Evolutionary conservation across 2,329 filamentous ascomycete genomes (phyloP).

Genomic region (Trichoderma oligosporum): DNA sequence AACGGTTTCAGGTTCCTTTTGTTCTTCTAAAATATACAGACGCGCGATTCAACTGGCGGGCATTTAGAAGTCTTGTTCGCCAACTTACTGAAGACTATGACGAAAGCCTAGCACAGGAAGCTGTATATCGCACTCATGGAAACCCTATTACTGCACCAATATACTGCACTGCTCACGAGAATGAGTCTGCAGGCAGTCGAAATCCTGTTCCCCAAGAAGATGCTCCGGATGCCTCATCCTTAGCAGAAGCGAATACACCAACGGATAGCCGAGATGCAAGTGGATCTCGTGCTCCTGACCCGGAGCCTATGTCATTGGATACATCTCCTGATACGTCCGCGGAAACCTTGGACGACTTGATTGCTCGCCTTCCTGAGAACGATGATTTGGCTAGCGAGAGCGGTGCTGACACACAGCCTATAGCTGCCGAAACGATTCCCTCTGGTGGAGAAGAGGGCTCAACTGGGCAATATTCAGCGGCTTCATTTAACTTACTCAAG

Average conservation of each 20-base stretch:
- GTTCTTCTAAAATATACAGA: conserved; percentile 44
- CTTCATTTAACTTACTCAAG: conserved; percentile 42
- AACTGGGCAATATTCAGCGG: conserved; percentile 21
- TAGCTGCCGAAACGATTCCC: conserved; percentile 15
- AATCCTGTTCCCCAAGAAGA: conserved; percentile 66
- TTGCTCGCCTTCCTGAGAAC: conserved; percentile 26
- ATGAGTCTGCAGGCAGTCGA: conserved; percentile 55
- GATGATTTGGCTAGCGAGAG: conserved; percentile 24
- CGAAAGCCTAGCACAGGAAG: conserved; percentile 67
- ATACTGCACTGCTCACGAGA: conserved; percentile 66
- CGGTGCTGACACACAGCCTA: conserved; percentile 23
- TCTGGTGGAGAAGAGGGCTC: conserved; percentile 20
- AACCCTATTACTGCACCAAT: conserved; percentile 57
- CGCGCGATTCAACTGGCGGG: conserved; percentile 46
- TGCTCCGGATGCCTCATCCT: conserved; percentile 35
- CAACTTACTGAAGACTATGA: conserved; percentile 40
- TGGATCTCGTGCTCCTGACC: conserved; percentile 28
- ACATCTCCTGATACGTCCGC: conserved; percentile 29
- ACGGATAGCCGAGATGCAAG: conserved; percentile 26
- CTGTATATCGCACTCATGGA: conserved; percentile 77
- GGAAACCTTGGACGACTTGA: conserved; percentile 30
- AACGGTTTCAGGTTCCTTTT: conserved; percentile 27
- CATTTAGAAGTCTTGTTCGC: conserved; percentile 29
- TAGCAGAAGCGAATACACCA: conserved; percentile 27
- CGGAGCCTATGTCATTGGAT: conserved; percentile 40